A percentile compares a stretch with the other conserved stretches of the same genome.
Evolutionary conservation across 2,329 filamentous ascomycete species (phyloP).

Genomic region (Fusarium sp.): DNA sequence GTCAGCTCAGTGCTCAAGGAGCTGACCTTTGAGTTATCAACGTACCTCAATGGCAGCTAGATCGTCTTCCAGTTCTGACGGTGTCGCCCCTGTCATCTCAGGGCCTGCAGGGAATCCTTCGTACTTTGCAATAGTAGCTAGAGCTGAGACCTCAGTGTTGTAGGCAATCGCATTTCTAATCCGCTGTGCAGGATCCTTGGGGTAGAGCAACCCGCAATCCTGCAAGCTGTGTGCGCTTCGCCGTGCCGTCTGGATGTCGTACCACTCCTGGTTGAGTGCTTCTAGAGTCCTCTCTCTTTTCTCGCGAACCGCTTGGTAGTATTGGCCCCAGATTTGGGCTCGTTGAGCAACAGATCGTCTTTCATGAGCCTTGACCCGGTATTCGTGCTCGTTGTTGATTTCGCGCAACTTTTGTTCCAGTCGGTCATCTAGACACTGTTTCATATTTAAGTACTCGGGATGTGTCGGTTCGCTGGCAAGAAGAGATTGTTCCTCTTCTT

Average conservation of each 20-base stretch:
- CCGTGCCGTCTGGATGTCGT: slow-evolving; percentile 90
- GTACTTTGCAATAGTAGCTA: slow-evolving; percentile 93
- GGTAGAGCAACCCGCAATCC: slow-evolving; percentile 85
- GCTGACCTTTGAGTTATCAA: slow-evolving; percentile 25
- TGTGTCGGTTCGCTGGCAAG: slow-evolving; percentile 76
- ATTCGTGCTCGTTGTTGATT: slow-evolving; percentile 78
- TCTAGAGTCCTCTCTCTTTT: slow-evolving; percentile 84
- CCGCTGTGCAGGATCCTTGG: slow-evolving; percentile 80
- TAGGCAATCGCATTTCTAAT: slow-evolving; percentile 89
- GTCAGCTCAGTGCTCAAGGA: slow-evolving; percentile 42
- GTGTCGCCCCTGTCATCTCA: slow-evolving; percentile 78
- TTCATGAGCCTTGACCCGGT: slow-evolving; percentile 79
- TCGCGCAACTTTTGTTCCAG: slow-evolving; percentile 83
- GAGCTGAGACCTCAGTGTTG: slow-evolving; percentile 92
- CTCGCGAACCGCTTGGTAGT: slow-evolving; percentile 87
- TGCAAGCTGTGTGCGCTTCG: slow-evolving; percentile 83
- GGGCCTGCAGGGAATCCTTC: slow-evolving; percentile 97
- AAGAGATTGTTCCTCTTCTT: slow-evolving; percentile 75
- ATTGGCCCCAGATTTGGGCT: slow-evolving; percentile 89
- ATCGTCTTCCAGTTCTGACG: slow-evolving; percentile 85
- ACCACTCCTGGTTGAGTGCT: slow-evolving; percentile 88
- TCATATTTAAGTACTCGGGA: slow-evolving; percentile 90
- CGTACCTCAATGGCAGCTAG: slow-evolving; percentile 86
- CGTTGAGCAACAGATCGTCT: slow-evolving; percentile 83
- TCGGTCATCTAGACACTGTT: slow-evolving; percentile 85